Evolutionary conservation across 2,329 filamentous ascomycete genomes (phyloP).

Genomic region (Sporothrix globosa): DNA sequence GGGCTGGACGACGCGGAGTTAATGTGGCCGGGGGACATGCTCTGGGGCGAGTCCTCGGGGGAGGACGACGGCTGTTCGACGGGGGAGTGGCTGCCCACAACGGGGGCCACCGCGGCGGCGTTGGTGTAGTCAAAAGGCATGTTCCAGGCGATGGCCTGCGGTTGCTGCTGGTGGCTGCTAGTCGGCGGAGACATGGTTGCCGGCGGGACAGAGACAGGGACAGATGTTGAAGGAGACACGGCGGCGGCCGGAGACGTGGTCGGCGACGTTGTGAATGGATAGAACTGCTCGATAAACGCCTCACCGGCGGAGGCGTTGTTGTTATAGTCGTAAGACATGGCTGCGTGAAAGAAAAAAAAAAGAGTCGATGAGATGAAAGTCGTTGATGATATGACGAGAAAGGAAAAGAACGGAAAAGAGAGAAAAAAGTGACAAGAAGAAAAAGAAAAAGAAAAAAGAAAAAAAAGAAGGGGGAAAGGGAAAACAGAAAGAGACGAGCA

Average conservation of each 20-base stretch:
- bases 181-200: slow-evolving; percentile 46
- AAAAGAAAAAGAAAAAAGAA: neutral
- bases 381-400: slow-evolving; percentile 11
- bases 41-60: slow-evolving; percentile 55
- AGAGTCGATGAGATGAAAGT: slow-evolving; percentile 11
- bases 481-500: neutral
- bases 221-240: slow-evolving; percentile 40
- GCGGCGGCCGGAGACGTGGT: slow-evolving; percentile 40
- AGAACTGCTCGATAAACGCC: slow-evolving; percentile 63
- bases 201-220: slow-evolving; percentile 46
- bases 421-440: neutral
- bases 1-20: slow-evolving; percentile 58
- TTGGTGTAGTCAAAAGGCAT: slow-evolving; percentile 56
- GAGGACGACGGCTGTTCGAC: slow-evolving; percentile 54
- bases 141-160: slow-evolving; percentile 52
- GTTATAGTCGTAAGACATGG: slow-evolving; percentile 35
- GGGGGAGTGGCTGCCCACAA: slow-evolving; percentile 44
- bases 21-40: slow-evolving; percentile 51
- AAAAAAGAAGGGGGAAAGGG: neutral
- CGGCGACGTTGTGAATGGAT: slow-evolving; percentile 46
- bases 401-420: slow-evolving; percentile 1
- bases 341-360: slow-evolving; percentile 17
- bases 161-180: slow-evolving; percentile 46
- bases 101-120: slow-evolving; percentile 39
- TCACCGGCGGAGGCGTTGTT: slow-evolving; percentile 50